Conservation (phyloP, 345 rosid species). For the Eucalyptus marginata region DNA sequence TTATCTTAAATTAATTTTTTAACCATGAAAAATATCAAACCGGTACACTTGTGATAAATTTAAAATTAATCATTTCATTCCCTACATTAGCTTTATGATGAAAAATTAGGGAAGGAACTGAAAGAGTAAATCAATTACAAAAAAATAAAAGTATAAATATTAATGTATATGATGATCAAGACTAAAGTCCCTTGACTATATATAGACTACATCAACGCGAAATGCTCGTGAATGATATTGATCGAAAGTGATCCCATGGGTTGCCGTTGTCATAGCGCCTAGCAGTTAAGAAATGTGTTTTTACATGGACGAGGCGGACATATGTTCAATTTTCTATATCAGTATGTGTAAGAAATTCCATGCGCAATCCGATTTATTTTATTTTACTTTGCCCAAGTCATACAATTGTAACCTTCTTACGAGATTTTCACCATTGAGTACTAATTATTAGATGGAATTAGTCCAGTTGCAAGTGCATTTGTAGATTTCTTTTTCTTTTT, state of each 20-base stretch:
- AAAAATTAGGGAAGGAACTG: background rate
- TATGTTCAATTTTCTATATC: background rate
- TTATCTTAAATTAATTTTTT: too few relatives aligned
- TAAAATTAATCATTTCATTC: background rate
- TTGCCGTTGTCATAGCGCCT: background rate
- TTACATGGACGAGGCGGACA: too few relatives aligned
- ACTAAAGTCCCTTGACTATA: background rate
- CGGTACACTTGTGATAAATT: fast-evolving
- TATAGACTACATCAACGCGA: background rate
- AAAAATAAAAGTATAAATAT: background rate
- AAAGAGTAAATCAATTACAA: background rate
- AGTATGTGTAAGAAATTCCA: background rate
- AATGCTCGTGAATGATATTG: background rate
- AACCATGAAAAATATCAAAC: fast-evolving
- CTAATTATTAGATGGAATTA: too few relatives aligned
- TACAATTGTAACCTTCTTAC: background rate
- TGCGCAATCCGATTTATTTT: background rate
- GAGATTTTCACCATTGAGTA: background rate
- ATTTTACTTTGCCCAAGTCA: background rate
- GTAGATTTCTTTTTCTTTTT: background rate
- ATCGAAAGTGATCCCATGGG: background rate
- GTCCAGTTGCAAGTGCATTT: background rate
- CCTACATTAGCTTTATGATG: background rate
- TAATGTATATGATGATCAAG: background rate
- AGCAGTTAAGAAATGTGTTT: background rate